phyloP scores from a whole-genome alignment of 2,329 filamentous ascomycete species.

The Tolypocladium pustulatum region DNA sequence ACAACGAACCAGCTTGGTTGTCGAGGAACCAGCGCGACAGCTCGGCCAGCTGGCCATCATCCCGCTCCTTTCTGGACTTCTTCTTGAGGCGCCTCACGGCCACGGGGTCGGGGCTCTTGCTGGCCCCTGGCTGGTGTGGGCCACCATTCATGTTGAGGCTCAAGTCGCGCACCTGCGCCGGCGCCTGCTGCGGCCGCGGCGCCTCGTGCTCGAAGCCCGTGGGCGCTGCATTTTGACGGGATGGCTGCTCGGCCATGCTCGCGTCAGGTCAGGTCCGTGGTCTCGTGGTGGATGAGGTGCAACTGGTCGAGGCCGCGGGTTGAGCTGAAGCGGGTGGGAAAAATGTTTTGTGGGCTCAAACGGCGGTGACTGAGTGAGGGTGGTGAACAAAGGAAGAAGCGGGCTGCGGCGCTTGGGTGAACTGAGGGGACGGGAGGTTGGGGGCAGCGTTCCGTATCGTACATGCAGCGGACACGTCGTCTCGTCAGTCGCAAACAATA shows the following conservation, averaged over 20 bases:
- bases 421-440: background rate
- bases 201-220: background rate
- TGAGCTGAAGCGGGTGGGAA: background rate
- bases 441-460: background rate
- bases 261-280: background rate
- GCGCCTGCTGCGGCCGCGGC: background rate
- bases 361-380: background rate
- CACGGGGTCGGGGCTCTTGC: background rate
- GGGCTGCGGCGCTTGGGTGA: background rate
- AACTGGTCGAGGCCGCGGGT: background rate
- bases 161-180: background rate
- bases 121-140: background rate
- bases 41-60: slow-evolving; percentile 44
- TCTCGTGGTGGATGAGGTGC: background rate
- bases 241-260: background rate
- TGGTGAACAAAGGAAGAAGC: background rate
- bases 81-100: background rate
- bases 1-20: slow-evolving; percentile 63
- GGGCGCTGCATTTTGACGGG: background rate
- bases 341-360: background rate
- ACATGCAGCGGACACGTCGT: background rate
- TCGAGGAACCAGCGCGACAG: slow-evolving; percentile 59
- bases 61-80: slow-evolving; percentile 40
- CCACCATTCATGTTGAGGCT: background rate
- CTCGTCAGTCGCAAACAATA: background rate